Percentiles rank a stretch among this genome's conserved stretches.
These are phyloP conservation scores for Microthyrium microscopicum DNA, from an alignment of 2,329 filamentous ascomycete genomes.

Conservation along the genomic window DNA sequence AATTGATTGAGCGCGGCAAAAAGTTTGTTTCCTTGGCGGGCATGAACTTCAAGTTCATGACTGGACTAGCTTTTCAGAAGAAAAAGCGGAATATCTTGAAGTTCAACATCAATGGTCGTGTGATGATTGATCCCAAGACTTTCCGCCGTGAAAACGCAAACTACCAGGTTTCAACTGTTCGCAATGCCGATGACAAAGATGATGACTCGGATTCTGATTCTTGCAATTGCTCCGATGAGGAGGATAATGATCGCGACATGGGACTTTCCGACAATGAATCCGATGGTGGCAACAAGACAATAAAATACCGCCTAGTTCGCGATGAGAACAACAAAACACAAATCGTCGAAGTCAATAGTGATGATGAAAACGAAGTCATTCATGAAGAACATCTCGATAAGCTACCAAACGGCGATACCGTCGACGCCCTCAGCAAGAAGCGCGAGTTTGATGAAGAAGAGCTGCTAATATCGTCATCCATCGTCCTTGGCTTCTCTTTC, in stretches of 20 bases:
- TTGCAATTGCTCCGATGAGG: slow-evolving; percentile 23
- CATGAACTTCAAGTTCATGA: slow-evolving; percentile 67
- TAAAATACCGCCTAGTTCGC: slow-evolving; percentile 24
- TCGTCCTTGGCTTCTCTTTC: slow-evolving; percentile 77
- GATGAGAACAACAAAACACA: slow-evolving; percentile 32
- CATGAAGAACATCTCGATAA: slow-evolving; percentile 33
- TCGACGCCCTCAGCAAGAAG: slow-evolving; percentile 16
- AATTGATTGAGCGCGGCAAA: slow-evolving; percentile 65
- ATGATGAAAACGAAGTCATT: slow-evolving; percentile 39
- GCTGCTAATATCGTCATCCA: slow-evolving; percentile 65
- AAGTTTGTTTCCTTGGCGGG: slow-evolving; percentile 69
- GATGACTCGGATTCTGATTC: slow-evolving; percentile 29
- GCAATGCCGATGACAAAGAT: slow-evolving; percentile 46
- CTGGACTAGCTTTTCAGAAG: slow-evolving; percentile 74
- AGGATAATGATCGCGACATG: slow-evolving; percentile 22
- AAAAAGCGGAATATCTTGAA: slow-evolving; percentile 59
- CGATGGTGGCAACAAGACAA: slow-evolving; percentile 13
- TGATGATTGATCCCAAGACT: slow-evolving; percentile 75
- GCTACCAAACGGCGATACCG: slow-evolving; percentile 1
- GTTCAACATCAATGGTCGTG: slow-evolving; percentile 69
- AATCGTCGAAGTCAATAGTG: slow-evolving; percentile 37
- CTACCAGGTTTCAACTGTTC: slow-evolving; percentile 59
- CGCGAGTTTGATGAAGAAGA: slow-evolving; percentile 64
- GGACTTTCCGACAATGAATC: slow-evolving; percentile 15
- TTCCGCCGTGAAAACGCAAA: slow-evolving; percentile 78